Base-by-base conservation (phyloP, 495 filamentous ascomycete genomes). In the Tuber umbilicatum region DNA sequence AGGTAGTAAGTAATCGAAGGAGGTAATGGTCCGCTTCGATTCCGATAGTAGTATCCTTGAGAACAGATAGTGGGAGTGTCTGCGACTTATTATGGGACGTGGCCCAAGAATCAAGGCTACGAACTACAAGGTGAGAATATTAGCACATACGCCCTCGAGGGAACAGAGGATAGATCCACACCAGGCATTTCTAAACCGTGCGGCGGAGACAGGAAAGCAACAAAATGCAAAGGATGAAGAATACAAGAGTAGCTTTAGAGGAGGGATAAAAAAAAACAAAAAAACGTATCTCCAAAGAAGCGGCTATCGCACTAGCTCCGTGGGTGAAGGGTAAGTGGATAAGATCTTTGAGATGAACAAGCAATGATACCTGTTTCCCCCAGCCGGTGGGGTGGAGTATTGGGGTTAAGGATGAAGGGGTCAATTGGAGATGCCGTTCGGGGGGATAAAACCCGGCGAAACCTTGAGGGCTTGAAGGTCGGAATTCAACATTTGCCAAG, bases 1-100 rank as follows among this genome's bases (percentile, higher is more conserved):
- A 84, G 71, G 89, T 87, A 81, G 88, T 87, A 80, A 94, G 88
- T 72, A 95, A 86, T 14, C 89, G 89, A 78, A 89, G 86, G 72
- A 98, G 88, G 84, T 94, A 99, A 84, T 95, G 89, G 40, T 91
- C 89, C 47, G 94, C 95, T 86, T 99, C 96, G 78, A 99, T 90
- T 77, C 90, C 93, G 77, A 97, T 86, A 38, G 89, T 86, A 55
- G 88, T 86, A 77, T 89, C 91, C 81, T 91, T 89, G 74, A 97
- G 86, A 67, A 87, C 85, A 39, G 89, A 88, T 74, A 92, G 84
- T 67, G 87, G 85, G 70, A 89, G 86, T 43, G 85, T 85, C 72
- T 88, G 86, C 73, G 85, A 84, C 72, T 87, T 86, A 76, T 82
- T 82, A 70, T 85, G 83, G 72, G 81, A 83, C 70, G 73, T 75